Conservation (phyloP, 2,329 filamentous ascomycete species). For the Lachnellula cervina region DNA sequence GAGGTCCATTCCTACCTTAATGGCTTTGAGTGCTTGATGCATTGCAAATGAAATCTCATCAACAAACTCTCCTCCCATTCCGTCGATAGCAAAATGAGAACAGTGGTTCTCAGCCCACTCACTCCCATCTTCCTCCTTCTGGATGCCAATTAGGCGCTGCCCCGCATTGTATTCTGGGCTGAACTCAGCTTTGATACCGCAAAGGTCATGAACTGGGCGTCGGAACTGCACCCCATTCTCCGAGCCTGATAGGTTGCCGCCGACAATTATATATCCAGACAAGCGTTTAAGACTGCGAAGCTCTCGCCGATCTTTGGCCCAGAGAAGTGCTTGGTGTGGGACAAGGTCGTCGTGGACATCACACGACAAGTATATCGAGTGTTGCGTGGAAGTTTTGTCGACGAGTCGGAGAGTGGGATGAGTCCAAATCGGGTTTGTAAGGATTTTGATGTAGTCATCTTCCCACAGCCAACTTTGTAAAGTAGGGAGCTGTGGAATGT, state of each 20-base stretch:
- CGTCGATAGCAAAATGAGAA: constrained; percentile 8
- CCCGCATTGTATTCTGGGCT: not conserved
- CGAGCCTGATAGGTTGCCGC: not conserved
- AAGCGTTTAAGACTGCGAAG: constrained; percentile 2
- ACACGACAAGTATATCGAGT: not conserved
- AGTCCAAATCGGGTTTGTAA: constrained; percentile 1
- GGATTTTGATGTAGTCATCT: not conserved
- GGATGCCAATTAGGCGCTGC: not conserved
- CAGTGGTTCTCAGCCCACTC: constrained; percentile 3
- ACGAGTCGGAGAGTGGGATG: not conserved
- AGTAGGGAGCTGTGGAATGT: not conserved
- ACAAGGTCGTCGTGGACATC: not conserved
- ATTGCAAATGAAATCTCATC: not conserved
- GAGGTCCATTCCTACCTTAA: not conserved
- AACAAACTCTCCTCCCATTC: constrained; percentile 3
- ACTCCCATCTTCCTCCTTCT: not conserved
- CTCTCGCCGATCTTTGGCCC: constrained; percentile 6
- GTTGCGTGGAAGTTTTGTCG: not conserved
- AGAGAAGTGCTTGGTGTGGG: constrained; percentile 5
- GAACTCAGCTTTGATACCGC: constrained; percentile 2
- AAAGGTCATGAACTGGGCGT: not conserved
- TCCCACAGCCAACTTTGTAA: constrained; percentile 4
- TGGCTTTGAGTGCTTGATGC: not conserved
- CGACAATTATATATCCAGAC: not conserved
- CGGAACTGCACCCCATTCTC: not conserved